phyloP scores from a whole-genome alignment of 2,329 filamentous ascomycete species.

The Arthroderma sp. region DNA sequence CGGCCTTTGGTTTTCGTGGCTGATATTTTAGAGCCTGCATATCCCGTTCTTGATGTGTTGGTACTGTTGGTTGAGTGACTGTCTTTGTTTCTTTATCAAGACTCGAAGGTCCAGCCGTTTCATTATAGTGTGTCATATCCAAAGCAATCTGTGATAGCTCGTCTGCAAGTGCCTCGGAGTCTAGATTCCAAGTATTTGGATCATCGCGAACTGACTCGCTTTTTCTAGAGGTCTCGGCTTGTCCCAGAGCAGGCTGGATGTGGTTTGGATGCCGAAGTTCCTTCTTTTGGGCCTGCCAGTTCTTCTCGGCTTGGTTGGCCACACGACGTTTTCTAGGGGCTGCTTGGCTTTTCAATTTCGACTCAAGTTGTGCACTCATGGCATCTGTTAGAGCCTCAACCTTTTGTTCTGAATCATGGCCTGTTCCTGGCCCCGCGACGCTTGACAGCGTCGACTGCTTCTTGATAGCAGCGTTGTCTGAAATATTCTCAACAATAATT shows the following conservation, averaged over 20 bases:
- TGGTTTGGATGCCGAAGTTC: slow-evolving; percentile 4
- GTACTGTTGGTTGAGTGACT: neutral
- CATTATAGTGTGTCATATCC: slow-evolving; percentile 24
- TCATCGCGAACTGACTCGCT: slow-evolving; percentile 25
- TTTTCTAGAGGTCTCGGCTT: slow-evolving; percentile 7
- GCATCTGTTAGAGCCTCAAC: too few relatives aligned
- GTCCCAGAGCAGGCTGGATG: slow-evolving; percentile 4
- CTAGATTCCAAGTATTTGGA: slow-evolving; percentile 29
- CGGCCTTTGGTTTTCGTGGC: slow-evolving; percentile 20
- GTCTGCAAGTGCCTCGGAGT: slow-evolving; percentile 29
- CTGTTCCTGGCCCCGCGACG: too few relatives aligned
- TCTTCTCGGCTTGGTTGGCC: slow-evolving; percentile 27
- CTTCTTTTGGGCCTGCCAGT: slow-evolving; percentile 26
- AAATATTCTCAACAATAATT: slow-evolving; percentile 29
- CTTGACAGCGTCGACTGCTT: too few relatives aligned
- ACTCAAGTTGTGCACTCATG: too few relatives aligned
- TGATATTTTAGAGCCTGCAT: slow-evolving; percentile 22
- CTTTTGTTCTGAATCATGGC: too few relatives aligned
- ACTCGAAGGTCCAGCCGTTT: neutral
- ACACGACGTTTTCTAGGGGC: slow-evolving; percentile 26
- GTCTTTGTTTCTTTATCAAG: slow-evolving; percentile 13
- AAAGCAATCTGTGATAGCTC: slow-evolving; percentile 32
- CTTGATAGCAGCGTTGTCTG: slow-evolving; percentile 14
- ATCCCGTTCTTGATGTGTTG: too few relatives aligned
- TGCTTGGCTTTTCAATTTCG: neutral